These are phyloP conservation scores for Aegilops umbellulata DNA, from an alignment of 176 grass and related monocot species.

Conservation along the genomic window DNA sequence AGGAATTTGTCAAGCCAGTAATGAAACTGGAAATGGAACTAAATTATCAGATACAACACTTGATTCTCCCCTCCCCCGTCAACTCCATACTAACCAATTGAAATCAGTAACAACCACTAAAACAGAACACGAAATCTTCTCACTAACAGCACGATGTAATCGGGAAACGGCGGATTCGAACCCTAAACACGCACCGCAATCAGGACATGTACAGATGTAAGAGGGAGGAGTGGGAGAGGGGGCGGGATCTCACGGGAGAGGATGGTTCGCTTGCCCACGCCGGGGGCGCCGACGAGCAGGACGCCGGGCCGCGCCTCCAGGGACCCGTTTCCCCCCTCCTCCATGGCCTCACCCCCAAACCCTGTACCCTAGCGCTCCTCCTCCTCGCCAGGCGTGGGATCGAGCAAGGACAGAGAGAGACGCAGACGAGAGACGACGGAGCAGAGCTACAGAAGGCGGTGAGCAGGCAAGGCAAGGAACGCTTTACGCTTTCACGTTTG, in stretches of 20 bases:
- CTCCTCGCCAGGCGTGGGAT: neutral
- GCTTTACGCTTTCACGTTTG: neutral
- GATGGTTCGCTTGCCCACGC: conserved; percentile 90
- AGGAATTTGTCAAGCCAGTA: neutral
- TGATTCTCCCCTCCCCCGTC: neutral
- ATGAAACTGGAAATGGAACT: neutral
- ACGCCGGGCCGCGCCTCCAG: conserved; percentile 72
- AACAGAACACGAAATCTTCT: neutral
- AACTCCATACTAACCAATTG: neutral
- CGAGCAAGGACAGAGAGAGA: neutral
- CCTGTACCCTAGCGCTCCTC: conserved; percentile 22
- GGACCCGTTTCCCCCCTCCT: conserved; percentile 37
- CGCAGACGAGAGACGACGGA: conserved; percentile 14
- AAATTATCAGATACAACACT: neutral
- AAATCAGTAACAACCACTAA: neutral
- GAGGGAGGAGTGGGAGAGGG: neutral
- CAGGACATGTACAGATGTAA: neutral
- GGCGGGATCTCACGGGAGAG: conserved; percentile 66
- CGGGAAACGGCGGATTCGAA: neutral
- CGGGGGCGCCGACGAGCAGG: conserved; percentile 67
- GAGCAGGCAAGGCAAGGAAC: neutral
- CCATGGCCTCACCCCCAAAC: conserved; percentile 34
- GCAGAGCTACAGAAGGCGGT: neutral
- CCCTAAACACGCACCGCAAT: neutral
- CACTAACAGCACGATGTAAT: neutral